These are phyloP conservation scores for Raphanus hybrid DNA, from an alignment of 441 rosid species.

Conservation along the genomic window DNA sequence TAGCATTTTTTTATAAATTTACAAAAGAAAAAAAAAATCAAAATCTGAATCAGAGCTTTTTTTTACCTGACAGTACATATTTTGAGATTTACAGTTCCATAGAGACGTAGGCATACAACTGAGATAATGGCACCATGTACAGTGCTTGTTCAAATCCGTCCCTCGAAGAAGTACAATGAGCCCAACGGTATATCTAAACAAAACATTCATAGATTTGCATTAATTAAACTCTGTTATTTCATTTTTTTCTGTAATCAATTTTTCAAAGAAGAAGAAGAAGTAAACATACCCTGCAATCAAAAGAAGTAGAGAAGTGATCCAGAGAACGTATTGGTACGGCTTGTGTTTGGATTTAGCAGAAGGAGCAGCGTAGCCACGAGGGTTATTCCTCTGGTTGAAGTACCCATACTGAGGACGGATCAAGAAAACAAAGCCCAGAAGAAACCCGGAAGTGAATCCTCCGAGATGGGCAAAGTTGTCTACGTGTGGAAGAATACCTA, in stretches of 20 bases:
- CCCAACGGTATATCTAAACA: conserved; percentile 57
- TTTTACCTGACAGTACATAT: conserved; percentile 67
- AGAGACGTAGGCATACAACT: conserved; percentile 75
- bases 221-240: not conserved
- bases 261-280: not conserved
- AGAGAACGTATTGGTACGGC: conserved; percentile 75
- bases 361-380: conserved; percentile 56
- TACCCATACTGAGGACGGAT: conserved; percentile 89
- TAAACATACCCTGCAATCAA: conserved; percentile 63
- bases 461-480: conserved; percentile 98
- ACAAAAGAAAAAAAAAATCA: not conserved
- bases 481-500: conserved; percentile 90
- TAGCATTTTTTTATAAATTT: conserved; percentile 11
- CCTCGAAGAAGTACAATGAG: conserved; percentile 65
- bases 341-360: conserved; percentile 72
- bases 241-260: too few species aligned
- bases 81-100: conserved; percentile 74
- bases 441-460: conserved; percentile 84
- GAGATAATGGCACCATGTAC: conserved; percentile 90
- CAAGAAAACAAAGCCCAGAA: conserved; percentile 88
- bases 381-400: conserved; percentile 61
- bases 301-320: conserved; percentile 59
- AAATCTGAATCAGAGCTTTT: not conserved
- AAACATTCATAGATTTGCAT: not conserved
- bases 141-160: conserved; percentile 58